These are phyloP conservation scores for Chytridium lagenaria DNA, from an alignment of 371 early-diverging fungal genomes.

Conservation along the genomic window DNA sequence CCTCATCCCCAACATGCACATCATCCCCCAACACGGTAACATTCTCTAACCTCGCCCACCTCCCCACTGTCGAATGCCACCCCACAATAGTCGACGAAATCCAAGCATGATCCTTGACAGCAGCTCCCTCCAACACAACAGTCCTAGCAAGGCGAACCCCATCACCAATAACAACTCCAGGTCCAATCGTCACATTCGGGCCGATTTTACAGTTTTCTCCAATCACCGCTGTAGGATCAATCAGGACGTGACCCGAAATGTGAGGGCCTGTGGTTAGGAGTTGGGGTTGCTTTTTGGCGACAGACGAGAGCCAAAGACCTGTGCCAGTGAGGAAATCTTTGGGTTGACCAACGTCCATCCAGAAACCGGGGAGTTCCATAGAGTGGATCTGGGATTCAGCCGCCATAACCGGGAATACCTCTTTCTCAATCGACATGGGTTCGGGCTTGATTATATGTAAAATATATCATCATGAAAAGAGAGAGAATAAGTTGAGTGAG, in stretches of 20 bases:
- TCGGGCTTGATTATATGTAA: constrained; percentile 65
- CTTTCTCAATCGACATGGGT: constrained; percentile 98
- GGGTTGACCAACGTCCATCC: constrained; percentile 99
- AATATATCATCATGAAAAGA: neutral
- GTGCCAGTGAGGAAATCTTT: constrained; percentile 97
- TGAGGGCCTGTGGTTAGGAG: constrained; percentile 63
- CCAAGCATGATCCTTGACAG: constrained; percentile 89
- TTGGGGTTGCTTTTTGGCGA: constrained; percentile 70
- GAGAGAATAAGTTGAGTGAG: too few species aligned
- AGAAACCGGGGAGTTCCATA: constrained; percentile 96
- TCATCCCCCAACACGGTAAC: constrained; percentile 94
- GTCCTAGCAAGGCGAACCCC: constrained; percentile 92
- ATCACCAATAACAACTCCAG: constrained; percentile 91
- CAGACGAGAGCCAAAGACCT: constrained; percentile 85
- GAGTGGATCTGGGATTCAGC: constrained; percentile 81
- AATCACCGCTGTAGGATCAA: constrained; percentile 90
- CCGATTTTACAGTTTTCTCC: constrained; percentile 95
- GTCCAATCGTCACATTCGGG: constrained; percentile 93
- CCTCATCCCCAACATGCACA: constrained; percentile 86
- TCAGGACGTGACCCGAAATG: constrained; percentile 78
- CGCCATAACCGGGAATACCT: constrained; percentile 96
- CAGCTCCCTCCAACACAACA: constrained; percentile 87
- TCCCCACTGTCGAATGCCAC: constrained; percentile 93
- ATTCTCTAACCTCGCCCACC: constrained; percentile 93
- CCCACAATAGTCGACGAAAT: constrained; percentile 94